A percentile compares a stretch with the other conserved stretches of the same genome.
These are phyloP conservation scores for Ceratobasidium theobromae DNA, from an alignment of 1,284 basidiomycete species.

Conservation along the genomic window DNA sequence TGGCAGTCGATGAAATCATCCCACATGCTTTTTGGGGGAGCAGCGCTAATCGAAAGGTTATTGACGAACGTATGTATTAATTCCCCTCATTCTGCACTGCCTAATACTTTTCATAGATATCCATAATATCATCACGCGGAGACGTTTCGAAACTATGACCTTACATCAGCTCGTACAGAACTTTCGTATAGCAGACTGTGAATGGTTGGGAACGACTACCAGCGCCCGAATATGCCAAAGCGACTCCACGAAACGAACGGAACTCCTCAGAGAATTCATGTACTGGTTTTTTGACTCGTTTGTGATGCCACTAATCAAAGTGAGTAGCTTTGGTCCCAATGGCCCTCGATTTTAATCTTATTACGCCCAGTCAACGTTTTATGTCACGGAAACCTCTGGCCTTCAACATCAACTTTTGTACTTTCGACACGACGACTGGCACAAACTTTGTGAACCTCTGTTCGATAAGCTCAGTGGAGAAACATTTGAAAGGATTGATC, in stretches of 20 bases:
- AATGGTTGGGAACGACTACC: slow-evolving; percentile 60
- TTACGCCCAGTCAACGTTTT: slow-evolving; percentile 78
- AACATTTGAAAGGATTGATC: slow-evolving; percentile 60
- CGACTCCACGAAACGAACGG: slow-evolving; percentile 72
- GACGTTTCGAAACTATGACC: slow-evolving; percentile 78
- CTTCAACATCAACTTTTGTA: slow-evolving; percentile 88
- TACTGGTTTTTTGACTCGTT: slow-evolving; percentile 93
- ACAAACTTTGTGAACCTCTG: slow-evolving; percentile 76
- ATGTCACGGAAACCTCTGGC: slow-evolving; percentile 88
- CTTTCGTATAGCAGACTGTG: slow-evolving; percentile 72
- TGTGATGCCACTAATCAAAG: slow-evolving; percentile 77
- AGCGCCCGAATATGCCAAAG: slow-evolving; percentile 52
- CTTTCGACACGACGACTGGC: slow-evolving; percentile 95
- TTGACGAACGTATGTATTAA: slow-evolving; percentile 59
- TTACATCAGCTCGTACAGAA: slow-evolving; percentile 82
- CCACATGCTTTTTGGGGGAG: slow-evolving; percentile 81
- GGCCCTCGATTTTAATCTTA: background rate
- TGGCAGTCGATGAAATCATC: slow-evolving; percentile 69
- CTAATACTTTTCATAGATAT: slow-evolving; percentile 54
- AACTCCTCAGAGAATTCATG: slow-evolving; percentile 80
- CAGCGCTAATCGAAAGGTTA: slow-evolving; percentile 61
- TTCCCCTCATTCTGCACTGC: background rate
- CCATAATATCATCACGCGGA: slow-evolving; percentile 66
- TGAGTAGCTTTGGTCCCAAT: slow-evolving; percentile 43
- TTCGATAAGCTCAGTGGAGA: slow-evolving; percentile 65